A percentile compares a stretch with the other conserved stretches of the same genome.
Conservation (phyloP, 345 rosid species). For the Gossypioides kirkii region DNA sequence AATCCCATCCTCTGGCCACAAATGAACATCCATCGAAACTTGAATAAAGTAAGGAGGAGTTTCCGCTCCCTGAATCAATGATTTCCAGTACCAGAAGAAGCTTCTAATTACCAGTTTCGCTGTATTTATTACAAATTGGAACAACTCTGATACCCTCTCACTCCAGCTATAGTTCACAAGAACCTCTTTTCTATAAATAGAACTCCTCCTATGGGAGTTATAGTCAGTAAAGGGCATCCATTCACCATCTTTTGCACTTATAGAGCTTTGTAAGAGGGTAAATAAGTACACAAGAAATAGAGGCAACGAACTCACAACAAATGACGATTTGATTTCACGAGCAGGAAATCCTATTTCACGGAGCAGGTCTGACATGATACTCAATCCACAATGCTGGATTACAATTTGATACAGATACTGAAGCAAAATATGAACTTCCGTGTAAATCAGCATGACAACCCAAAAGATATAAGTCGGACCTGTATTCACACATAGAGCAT, state of each 20-base stretch:
- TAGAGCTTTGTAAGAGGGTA: conserved; percentile 92
- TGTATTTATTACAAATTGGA: conserved; percentile 37
- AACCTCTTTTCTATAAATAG: conserved; percentile 48
- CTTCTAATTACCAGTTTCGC: conserved; percentile 51
- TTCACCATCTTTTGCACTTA: conserved; percentile 88
- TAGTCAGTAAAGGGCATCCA: conserved; percentile 67
- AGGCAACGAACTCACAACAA: conserved; percentile 86
- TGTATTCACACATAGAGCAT: conserved; percentile 83
- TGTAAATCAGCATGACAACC: conserved; percentile 84
- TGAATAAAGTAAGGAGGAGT: conserved; percentile 97
- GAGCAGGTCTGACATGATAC: conserved; percentile 47
- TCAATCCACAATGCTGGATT: conserved; percentile 83
- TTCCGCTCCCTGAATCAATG: conserved; percentile 86
- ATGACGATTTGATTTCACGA: conserved; percentile 72
- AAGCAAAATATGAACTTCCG: conserved; percentile 73
- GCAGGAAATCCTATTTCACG: conserved; percentile 81
- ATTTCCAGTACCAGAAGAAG: conserved; percentile 72
- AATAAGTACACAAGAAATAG: conserved; percentile 83
- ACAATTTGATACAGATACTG: conserved; percentile 88
- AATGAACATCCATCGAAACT: conserved; percentile 77
- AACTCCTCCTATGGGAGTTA: conserved; percentile 37
- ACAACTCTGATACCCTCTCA: conserved; percentile 38
- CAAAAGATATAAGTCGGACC: conserved; percentile 88
- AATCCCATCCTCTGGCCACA: conserved; percentile 97
- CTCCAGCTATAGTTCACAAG: conserved; percentile 48